phyloP scores from a whole-genome alignment of 352 stramenopile genomes.

The Nothophytophthora sp. region DNA sequence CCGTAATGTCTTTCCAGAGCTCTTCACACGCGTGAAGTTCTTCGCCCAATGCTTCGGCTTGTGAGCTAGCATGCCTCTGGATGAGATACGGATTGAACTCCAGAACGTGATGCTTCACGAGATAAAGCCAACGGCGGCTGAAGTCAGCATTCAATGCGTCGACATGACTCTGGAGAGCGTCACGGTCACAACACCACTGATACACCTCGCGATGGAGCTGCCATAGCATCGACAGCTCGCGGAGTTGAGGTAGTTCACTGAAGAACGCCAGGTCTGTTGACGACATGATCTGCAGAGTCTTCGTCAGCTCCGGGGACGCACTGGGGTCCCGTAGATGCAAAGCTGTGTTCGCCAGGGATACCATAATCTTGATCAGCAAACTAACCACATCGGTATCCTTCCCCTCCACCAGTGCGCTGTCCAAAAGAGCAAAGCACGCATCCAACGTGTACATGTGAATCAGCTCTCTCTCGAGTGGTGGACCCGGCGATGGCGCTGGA shows the following conservation, averaged over 20 bases:
- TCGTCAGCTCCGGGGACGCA: conserved; percentile 38
- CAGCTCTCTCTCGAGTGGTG: conserved; percentile 27
- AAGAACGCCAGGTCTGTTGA: conserved; percentile 78
- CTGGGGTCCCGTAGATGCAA: conserved; percentile 34
- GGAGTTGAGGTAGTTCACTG: conserved; percentile 46
- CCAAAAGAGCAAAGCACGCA: conserved; percentile 46
- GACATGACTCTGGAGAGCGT: conserved; percentile 20
- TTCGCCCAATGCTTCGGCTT: conserved; percentile 50
- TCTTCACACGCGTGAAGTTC: conserved; percentile 54
- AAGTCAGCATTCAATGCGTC: conserved; percentile 41
- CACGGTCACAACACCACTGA: conserved; percentile 37
- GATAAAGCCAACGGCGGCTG: conserved; percentile 41
- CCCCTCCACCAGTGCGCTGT: conserved; percentile 16
- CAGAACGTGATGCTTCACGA: conserved; percentile 36
- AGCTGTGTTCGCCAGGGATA: conserved; percentile 44
- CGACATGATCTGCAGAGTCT: conserved; percentile 78
- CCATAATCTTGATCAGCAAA: conserved; percentile 53
- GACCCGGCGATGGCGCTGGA: conserved; percentile 1
- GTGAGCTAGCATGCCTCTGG: conserved; percentile 46
- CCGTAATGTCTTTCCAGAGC: conserved; percentile 58
- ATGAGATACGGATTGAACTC: conserved; percentile 80
- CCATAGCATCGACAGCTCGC: conserved; percentile 68
- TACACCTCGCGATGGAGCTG: conserved; percentile 56
- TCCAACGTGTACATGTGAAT: conserved; percentile 57
- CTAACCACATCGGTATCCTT: conserved; percentile 27